Evolutionary conservation across 257 asterid genomes (phyloP), one percentile per base, ranked within the genome.

Genomic region (Prunella vulgaris): DNA sequence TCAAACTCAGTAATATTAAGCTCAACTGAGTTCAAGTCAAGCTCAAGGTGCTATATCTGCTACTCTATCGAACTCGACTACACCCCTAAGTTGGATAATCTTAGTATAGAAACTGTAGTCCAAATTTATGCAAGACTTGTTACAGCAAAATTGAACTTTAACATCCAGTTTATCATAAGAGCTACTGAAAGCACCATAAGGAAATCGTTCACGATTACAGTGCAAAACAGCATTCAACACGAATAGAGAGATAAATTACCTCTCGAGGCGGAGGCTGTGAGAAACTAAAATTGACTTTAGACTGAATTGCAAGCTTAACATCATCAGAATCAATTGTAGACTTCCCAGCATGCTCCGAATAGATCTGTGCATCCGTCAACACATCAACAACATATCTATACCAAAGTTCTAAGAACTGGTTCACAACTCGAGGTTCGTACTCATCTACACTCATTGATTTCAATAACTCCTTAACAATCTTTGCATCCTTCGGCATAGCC

Each of bases 401-500:
- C 97, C 92, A 88, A 30, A 90, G 78, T 79, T 92, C 98, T 30
- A 92, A 49, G 35, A 88, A 86, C 75, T 93, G 98, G 65, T 93
- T 88, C 5, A 90, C 79, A 4, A 90, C 96, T 42, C 89, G 96
- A 22, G 98, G 97, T 64, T 93, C 97, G 10, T 86, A 88, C 15
- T 93, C 97, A 5, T 90, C 93, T 10, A 93, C 96, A 17, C 90
- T 86, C 98, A 93, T 86, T n/a, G 96, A 90, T 79, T 86, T 93
- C 60, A 93, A 78, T 38, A 93, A 76, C 4, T 88, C 86, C 80
- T 93, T 93, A 13, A 93, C 90, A 30, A 90, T 81, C 81, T 85
- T 90, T 7, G 96, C 98, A 82, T 93, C 98, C 75, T 89, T 84
- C 0, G 98, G 98, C 78, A 88, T 77, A 51, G 82, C 93, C 7